phyloP scores from a whole-genome alignment of 768 basidiomycete species.

The Trichaptum fuscoviolaceum region DNA sequence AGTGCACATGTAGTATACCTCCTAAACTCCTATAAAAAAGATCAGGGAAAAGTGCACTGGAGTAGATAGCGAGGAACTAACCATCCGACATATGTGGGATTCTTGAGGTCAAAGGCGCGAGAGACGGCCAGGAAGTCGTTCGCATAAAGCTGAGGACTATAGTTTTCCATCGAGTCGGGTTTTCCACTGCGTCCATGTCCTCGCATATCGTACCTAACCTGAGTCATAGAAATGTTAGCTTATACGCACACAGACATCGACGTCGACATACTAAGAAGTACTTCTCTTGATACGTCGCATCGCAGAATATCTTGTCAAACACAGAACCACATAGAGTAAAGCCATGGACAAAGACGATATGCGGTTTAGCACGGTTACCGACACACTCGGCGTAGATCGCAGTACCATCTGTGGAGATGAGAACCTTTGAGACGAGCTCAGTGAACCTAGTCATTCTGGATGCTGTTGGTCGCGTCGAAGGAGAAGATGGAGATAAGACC shows the following conservation, averaged over 20 bases:
- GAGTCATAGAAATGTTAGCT: neutral
- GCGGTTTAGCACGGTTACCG: slow-evolving; percentile 17
- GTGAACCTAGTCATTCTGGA: neutral
- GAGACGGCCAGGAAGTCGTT: slow-evolving; percentile 19
- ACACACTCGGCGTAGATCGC: slow-evolving; percentile 18
- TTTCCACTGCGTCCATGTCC: neutral
- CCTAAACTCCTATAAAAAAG: neutral
- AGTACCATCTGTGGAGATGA: slow-evolving; percentile 19
- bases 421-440: neutral
- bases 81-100: slow-evolving; percentile 18
- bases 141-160: slow-evolving; percentile 13
- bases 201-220: neutral
- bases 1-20: neutral
- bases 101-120: slow-evolving; percentile 16
- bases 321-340: slow-evolving; percentile 13
- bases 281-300: slow-evolving; percentile 13
- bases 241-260: neutral
- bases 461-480: too few relatives aligned
- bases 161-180: slow-evolving; percentile 8
- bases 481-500: too few relatives aligned
- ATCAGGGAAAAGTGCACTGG: too few relatives aligned
- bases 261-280: slow-evolving; percentile 16
- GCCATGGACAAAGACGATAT: slow-evolving; percentile 21
- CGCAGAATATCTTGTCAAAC: slow-evolving; percentile 18
- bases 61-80: neutral